phyloP scores from a whole-genome alignment of 2,329 filamentous ascomycete species.

The Aureobasidium sp. region DNA sequence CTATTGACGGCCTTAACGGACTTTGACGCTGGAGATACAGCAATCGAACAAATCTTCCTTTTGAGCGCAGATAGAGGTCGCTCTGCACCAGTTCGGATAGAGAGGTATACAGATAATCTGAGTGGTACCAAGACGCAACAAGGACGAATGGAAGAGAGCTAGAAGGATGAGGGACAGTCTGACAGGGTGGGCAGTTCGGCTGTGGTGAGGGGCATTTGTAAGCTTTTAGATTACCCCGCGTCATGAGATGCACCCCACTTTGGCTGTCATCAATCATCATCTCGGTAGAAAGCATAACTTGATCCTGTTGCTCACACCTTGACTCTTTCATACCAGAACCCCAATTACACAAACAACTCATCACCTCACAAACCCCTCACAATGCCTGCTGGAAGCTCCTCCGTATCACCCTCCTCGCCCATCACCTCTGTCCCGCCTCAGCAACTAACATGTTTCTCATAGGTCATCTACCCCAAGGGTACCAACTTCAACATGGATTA shows the following conservation, averaged over 20 bases:
- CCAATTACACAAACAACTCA: not conserved
- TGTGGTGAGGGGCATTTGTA: not conserved
- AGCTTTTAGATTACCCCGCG: constrained; percentile 7
- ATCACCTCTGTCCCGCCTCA: not conserved
- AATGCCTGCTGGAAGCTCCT: constrained; percentile 15
- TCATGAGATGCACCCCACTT: not conserved
- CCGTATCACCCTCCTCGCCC: not conserved
- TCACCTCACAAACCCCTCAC: not conserved
- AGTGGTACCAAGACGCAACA: not conserved
- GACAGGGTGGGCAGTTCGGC: not conserved
- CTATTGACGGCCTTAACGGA: not conserved
- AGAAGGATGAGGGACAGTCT: not conserved
- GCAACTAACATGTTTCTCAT: too few relatives aligned
- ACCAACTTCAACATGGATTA: constrained; percentile 33
- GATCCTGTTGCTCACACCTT: not conserved
- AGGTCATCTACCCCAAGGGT: constrained; percentile 27
- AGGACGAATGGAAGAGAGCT: not conserved
- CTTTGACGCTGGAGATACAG: not conserved
- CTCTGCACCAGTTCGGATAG: not conserved
- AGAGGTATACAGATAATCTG: not conserved
- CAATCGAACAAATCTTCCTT: not conserved
- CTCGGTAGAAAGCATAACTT: not conserved
- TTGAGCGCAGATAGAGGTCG: not conserved
- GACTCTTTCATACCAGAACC: not conserved
- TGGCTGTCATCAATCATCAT: not conserved